A percentile compares a stretch with the other conserved stretches of the same genome.
phyloP scores from a whole-genome alignment of 2,329 filamentous ascomycete genomes.

The Teratosphaeria pseudoeucalypti region DNA sequence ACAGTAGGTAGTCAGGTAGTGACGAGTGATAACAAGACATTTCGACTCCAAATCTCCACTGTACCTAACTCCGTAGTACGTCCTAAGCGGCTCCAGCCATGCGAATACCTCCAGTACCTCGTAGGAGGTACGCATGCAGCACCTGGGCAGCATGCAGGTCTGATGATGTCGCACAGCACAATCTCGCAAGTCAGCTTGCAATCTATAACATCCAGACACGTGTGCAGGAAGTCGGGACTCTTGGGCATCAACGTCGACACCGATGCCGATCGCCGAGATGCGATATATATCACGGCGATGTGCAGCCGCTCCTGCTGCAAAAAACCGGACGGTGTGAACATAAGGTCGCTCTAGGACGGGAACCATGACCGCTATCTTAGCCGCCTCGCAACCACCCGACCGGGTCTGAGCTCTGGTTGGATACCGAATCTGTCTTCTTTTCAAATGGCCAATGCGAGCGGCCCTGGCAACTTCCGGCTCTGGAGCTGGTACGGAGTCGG shows the following conservation, averaged over 20 bases:
- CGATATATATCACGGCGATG: neutral
- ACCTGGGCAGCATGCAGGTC: neutral
- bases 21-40: neutral
- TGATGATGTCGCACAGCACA: neutral
- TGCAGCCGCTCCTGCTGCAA: neutral
- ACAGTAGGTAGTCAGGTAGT: neutral
- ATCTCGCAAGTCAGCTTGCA: neutral
- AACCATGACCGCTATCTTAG: neutral
- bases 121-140: neutral
- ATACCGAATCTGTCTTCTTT: neutral
- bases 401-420: neutral
- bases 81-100: neutral
- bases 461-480: neutral
- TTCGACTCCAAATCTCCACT: neutral
- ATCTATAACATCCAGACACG: neutral
- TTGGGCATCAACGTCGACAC: neutral
- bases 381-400: neutral
- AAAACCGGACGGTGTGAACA: neutral
- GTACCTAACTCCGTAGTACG: neutral
- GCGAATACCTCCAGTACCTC: too few relatives aligned
- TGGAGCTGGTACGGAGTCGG: neutral
- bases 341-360: neutral
- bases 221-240: neutral
- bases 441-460: neutral
- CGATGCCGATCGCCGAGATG: neutral